Evolutionary conservation across 306 rosid species (phyloP), one percentile per base, ranked within the genome.

Genomic region (Vigna hirtella): DNA sequence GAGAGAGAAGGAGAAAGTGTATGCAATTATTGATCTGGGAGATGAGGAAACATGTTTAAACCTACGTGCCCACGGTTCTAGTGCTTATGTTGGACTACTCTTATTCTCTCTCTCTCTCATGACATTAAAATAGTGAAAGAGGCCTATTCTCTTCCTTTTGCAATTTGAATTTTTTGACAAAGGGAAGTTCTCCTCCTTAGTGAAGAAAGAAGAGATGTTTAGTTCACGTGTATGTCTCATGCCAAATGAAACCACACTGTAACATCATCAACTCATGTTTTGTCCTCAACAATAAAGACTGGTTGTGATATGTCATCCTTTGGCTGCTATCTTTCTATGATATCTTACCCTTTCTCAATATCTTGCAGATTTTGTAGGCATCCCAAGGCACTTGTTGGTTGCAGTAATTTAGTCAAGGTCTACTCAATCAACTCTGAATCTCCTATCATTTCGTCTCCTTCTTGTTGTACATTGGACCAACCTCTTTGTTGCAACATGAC

Each of bases 21-120:
- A 56, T 75, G 78, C 88, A 88, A 91, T 91, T 86, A 91, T 91
- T 89, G 94, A 79, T 87, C 50, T 77, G 66, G 90, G 83, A 85
- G 81, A 76, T 38, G 85, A 84, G 90, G 79, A 86, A 86, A 88
- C 89, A 84, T 85, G 90, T 82, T 81, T 85, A 70, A 79, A 82
- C 89, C 87, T 82, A 53, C 52, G 76, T 85, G 93, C 88, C 89
- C 86, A 47, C 88, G 82, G 84, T 70, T 86, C 89, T 83, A 89
- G 80, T 88, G 87, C 76, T 81, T 78, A 75, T 79, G 79, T 55
- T 80, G 85, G 87, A 47, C 69, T 86, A 51, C 1, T 65, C 57
- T 79, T 75, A 7, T 26, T 24, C 26, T 24, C 26, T 24, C 34
- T 2, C 61, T 47, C 81, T 53, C 74, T 68, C 74, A 80, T 65